Evolutionary conservation across 345 rosid genomes (phyloP).

Genomic region (Euphorbia pulcherrima): DNA sequence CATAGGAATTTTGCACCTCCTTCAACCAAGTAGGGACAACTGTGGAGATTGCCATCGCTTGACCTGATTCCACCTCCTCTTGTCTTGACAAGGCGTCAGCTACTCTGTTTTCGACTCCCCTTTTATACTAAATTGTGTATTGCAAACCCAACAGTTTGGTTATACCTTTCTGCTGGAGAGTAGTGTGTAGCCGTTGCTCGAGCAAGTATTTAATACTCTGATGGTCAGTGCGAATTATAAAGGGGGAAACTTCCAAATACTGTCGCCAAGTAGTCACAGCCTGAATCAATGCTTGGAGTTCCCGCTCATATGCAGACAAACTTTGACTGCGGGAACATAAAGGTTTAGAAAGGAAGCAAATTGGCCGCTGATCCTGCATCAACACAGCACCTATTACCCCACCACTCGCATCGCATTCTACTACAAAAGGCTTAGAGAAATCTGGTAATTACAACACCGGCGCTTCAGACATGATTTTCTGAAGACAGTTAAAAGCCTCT

Average conservation of each 20-base stretch:
- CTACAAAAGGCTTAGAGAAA: not conserved
- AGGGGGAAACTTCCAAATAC: not conserved
- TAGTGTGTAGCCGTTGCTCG: not conserved
- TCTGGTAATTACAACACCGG: not conserved
- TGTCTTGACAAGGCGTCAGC: not conserved
- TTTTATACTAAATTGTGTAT: no score
- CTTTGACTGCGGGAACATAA: no score
- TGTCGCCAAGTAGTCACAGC: not conserved
- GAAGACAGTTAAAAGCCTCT: not conserved
- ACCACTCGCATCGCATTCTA: not conserved
- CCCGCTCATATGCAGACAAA: not conserved
- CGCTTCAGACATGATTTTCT: not conserved
- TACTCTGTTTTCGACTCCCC: not conserved
- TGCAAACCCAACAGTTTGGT: not conserved
- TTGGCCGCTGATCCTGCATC: not conserved
- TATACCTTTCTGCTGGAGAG: not conserved
- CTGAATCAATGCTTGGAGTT: not conserved
- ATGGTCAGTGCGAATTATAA: not conserved
- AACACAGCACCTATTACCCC: not conserved
- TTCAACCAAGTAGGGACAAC: not conserved
- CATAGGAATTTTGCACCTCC: not conserved
- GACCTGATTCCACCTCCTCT: not conserved
- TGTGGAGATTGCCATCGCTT: not conserved
- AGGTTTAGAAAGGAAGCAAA: not conserved
- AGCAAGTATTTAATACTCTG: not conserved